Conservation (phyloP, 208 protist species). For the Lotmaria passim region DNA sequence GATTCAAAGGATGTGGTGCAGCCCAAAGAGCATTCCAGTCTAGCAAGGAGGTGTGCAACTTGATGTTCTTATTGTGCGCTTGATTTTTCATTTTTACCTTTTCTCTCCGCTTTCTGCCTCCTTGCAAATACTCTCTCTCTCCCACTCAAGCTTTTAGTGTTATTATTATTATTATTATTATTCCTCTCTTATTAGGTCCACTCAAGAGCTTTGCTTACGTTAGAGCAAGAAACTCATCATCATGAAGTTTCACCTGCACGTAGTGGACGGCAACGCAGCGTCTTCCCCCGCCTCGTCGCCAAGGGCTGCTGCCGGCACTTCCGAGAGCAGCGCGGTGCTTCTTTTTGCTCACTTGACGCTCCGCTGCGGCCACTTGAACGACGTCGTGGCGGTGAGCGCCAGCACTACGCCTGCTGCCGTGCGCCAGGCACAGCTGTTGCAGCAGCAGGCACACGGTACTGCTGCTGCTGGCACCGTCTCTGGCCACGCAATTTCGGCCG, state of each 20-base stretch:
- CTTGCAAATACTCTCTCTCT: too few relatives aligned
- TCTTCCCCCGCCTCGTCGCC: not conserved
- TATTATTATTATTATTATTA: constrained; percentile 1
- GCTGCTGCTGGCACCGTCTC: too few relatives aligned
- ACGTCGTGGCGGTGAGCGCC: constrained; percentile 65
- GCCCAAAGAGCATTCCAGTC: too few relatives aligned
- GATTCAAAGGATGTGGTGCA: too few relatives aligned
- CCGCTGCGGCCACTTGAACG: constrained; percentile 63
- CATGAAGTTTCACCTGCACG: constrained; percentile 71
- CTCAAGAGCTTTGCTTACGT: not conserved
- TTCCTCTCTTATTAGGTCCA: not conserved
- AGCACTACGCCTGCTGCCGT: constrained; percentile 44
- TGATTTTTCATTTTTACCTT: too few relatives aligned
- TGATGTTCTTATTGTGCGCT: too few relatives aligned
- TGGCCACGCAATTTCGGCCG: constrained; percentile 1
- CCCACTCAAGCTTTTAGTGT: not conserved
- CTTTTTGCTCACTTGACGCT: constrained; percentile 80
- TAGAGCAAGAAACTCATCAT: too few relatives aligned
- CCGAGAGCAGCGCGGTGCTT: constrained; percentile 39
- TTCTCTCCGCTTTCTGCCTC: too few relatives aligned
- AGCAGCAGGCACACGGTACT: constrained; percentile 5
- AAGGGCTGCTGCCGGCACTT: not conserved
- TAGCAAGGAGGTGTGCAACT: too few relatives aligned
- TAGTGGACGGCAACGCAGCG: constrained; percentile 64
- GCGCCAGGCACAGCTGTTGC: constrained; percentile 18